Evolutionary conservation across 371 early-diverging fungal species (phyloP).

Genomic region (Rhizopus stolonifer): DNA sequence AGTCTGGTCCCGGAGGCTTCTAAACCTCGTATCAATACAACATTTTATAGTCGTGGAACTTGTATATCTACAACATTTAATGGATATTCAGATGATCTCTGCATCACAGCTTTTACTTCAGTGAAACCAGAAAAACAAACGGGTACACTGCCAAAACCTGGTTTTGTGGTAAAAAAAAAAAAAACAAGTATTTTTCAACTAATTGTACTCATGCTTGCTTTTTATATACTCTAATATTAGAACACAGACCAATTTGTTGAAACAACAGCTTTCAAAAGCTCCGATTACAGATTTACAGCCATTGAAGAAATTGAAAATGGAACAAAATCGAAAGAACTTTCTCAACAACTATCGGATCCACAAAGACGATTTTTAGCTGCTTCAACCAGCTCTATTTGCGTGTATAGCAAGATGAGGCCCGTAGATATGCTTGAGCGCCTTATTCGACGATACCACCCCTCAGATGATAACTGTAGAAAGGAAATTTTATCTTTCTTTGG

Average conservation of each 20-base stretch:
- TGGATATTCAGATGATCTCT: slow-evolving; percentile 55
- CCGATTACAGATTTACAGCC: neutral
- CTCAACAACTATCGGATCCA: slow-evolving; percentile 56
- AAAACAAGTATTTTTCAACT: neutral
- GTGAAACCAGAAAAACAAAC: slow-evolving; percentile 26
- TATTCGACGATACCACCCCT: slow-evolving; percentile 14
- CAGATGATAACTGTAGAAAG: slow-evolving; percentile 29
- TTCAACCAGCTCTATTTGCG: slow-evolving; percentile 64
- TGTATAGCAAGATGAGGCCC: slow-evolving; percentile 71
- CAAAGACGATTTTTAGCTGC: slow-evolving; percentile 70
- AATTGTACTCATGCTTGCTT: neutral
- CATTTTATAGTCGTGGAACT: slow-evolving; percentile 21
- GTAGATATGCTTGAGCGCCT: slow-evolving; percentile 68
- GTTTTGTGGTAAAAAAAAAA: too few relatives aligned
- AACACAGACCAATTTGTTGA: slow-evolving; percentile 9
- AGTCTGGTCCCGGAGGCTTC: neutral
- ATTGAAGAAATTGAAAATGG: slow-evolving; percentile 63
- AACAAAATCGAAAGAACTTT: slow-evolving; percentile 57
- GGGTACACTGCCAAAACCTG: neutral
- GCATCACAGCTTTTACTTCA: slow-evolving; percentile 59
- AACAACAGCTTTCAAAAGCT: slow-evolving; percentile 4
- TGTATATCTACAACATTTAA: slow-evolving; percentile 9
- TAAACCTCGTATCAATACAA: neutral
- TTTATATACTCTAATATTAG: neutral
- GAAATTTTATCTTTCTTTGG: slow-evolving; percentile 58